phyloP scores from a whole-genome alignment of 345 rosid species.

The Aurinia saxatilis region DNA sequence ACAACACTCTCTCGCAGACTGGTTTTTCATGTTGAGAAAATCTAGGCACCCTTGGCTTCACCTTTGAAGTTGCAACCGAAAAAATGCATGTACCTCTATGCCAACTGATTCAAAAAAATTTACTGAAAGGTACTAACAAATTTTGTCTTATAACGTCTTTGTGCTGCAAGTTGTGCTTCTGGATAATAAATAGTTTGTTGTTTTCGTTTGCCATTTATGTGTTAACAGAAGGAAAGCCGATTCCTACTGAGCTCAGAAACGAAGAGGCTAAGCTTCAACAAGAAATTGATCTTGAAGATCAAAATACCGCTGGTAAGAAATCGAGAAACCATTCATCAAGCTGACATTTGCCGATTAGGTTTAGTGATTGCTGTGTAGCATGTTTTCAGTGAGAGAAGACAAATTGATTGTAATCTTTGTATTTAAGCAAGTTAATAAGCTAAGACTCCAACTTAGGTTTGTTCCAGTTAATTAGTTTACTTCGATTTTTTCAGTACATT shows the following conservation, averaged over 20 bases:
- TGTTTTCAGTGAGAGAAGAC: too few species aligned
- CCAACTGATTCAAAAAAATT: constrained; percentile 29
- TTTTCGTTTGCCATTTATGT: too few species aligned
- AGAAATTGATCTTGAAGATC: constrained; percentile 87
- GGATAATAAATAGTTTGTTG: too few species aligned
- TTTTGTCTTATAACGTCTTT: not conserved
- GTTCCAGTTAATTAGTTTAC: too few species aligned
- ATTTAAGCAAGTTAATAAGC: not conserved
- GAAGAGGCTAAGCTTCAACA: constrained; percentile 76
- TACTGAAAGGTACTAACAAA: constrained; percentile 41
- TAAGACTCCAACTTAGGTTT: not conserved
- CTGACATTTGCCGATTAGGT: too few species aligned
- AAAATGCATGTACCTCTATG: constrained; percentile 31
- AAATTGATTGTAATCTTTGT: not conserved
- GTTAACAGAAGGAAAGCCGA: constrained; percentile 74
- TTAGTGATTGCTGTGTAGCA: too few species aligned
- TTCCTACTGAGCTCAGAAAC: constrained; percentile 87
- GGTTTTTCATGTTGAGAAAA: constrained; percentile 65
- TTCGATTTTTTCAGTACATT: too few species aligned
- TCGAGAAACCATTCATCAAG: too few species aligned
- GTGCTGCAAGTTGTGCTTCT: not conserved
- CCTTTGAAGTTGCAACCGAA: constrained; percentile 54
- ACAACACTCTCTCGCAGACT: constrained; percentile 59
- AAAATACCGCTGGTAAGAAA: constrained; percentile 50
- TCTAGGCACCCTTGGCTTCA: constrained; percentile 61